Evolutionary conservation across 805 yeast genomes (phyloP).

Genomic region (Candida ovalis): DNA sequence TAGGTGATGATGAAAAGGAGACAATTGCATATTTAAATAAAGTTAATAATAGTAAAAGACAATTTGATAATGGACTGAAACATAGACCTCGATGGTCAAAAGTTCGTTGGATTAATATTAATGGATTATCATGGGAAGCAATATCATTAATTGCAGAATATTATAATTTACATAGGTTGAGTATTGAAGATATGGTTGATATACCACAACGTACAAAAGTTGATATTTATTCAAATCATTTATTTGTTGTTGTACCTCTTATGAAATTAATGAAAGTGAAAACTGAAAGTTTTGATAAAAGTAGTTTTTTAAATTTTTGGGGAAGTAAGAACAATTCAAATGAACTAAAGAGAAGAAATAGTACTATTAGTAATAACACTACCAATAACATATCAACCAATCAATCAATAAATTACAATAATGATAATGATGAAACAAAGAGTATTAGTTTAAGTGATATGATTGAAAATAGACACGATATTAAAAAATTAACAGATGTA

Average conservation of each 20-base stretch:
- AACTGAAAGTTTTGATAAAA: constrained; percentile 2
- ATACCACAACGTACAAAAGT: constrained; percentile 57
- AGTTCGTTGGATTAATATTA: constrained; percentile 55
- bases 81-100: constrained; percentile 44
- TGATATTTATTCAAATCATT: constrained; percentile 47
- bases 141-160: constrained; percentile 41
- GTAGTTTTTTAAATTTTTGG: constrained; percentile 7
- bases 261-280: constrained; percentile 39
- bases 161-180: constrained; percentile 48
- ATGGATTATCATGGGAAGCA: constrained; percentile 62
- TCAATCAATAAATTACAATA: background rate
- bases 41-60: constrained; percentile 11
- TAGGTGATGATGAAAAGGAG: constrained; percentile 16
- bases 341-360: background rate
- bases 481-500: constrained; percentile 34
- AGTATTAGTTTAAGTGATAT: constrained; percentile 13
- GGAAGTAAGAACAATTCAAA: too few relatives aligned
- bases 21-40: background rate
- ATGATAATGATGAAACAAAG: too few relatives aligned
- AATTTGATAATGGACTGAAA: constrained; percentile 30
- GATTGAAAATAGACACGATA: constrained; percentile 24
- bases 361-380: background rate
- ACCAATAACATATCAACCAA: background rate
- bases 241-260: constrained; percentile 54
- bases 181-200: constrained; percentile 61